Conservation (phyloP, 1,139 yeast genomes). For the Starmera stellimalicola region DNA sequence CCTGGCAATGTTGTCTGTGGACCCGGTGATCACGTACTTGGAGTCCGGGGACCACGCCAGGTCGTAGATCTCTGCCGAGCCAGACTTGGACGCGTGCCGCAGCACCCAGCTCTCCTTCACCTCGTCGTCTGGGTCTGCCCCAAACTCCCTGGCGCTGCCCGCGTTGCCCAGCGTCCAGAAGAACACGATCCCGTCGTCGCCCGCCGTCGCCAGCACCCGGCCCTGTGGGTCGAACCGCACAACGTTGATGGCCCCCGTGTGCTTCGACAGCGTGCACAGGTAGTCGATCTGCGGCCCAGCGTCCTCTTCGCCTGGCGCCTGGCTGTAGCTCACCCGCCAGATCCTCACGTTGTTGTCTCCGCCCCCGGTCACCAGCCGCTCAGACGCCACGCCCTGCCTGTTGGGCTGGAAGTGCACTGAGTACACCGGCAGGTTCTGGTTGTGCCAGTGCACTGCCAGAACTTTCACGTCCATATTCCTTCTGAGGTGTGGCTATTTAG, state of each 20-base stretch:
- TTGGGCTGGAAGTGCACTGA: conserved; percentile 69
- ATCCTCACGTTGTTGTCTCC: conserved; percentile 86
- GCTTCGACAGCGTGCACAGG: conserved; percentile 72
- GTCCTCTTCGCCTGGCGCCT: conserved; percentile 21
- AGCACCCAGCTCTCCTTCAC: conserved; percentile 66
- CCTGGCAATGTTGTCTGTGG: conserved; percentile 80
- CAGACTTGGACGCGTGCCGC: conserved; percentile 44
- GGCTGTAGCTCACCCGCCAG: conserved; percentile 28
- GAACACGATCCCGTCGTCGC: conserved; percentile 86
- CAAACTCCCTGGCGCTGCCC: conserved; percentile 43
- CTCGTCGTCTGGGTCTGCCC: conserved; percentile 44
- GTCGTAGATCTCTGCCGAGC: conserved; percentile 78
- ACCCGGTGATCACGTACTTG: conserved; percentile 68
- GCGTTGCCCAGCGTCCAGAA: conserved; percentile 62
- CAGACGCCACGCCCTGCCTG: conserved; percentile 16
- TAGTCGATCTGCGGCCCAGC: conserved; percentile 35
- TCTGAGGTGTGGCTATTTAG: not conserved
- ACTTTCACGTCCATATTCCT: conserved; percentile 11
- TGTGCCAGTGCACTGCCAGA: conserved; percentile 65
- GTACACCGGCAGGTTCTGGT: conserved; percentile 74
- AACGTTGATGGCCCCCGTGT: conserved; percentile 89
- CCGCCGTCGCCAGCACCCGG: conserved; percentile 70
- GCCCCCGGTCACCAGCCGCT: conserved; percentile 78
- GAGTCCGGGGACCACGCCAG: conserved; percentile 87
- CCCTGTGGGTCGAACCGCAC: conserved; percentile 74